Percentiles rank a stretch among this genome's conserved stretches.
Evolutionary conservation across 768 basidiomycete species (phyloP).

Genomic region (Russula olivacea): DNA sequence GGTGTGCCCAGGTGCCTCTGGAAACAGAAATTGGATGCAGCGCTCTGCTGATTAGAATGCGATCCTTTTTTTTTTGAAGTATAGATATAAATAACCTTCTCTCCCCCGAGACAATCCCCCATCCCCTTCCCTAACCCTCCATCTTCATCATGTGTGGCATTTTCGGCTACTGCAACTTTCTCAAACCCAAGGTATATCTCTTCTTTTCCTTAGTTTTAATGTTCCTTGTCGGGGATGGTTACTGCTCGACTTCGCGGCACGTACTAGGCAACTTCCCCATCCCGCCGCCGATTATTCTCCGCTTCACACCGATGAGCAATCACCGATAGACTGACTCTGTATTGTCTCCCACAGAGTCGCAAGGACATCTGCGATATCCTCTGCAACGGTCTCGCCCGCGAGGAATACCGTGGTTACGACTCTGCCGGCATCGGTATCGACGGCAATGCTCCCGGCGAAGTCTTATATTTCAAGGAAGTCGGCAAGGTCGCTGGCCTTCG

Average conservation of each 20-base stretch:
- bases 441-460: slow-evolving; percentile 73
- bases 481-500: slow-evolving; percentile 94
- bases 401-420: slow-evolving; percentile 99
- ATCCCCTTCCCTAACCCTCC: neutral
- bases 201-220: neutral
- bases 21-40: too few species aligned
- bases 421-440: slow-evolving; percentile 89
- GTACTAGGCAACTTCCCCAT: neutral
- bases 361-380: slow-evolving; percentile 86
- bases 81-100: neutral
- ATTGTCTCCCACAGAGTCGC: slow-evolving; percentile 1
- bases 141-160: slow-evolving; percentile 75
- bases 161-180: slow-evolving; percentile 91
- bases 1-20: too few species aligned
- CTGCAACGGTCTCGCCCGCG: slow-evolving; percentile 82
- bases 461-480: slow-evolving; percentile 92
- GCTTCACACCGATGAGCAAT: neutral
- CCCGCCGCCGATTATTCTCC: neutral
- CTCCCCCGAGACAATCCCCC: neutral
- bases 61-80: too few species aligned
- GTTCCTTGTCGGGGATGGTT: neutral
- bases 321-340: neutral
- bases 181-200: slow-evolving; percentile 81
- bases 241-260: neutral
- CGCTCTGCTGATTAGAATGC: too few species aligned